Percentiles rank a stretch among this genome's conserved stretches.
Conservation (phyloP, 2,329 filamentous ascomycete species). For the Penicillium sp. region DNA sequence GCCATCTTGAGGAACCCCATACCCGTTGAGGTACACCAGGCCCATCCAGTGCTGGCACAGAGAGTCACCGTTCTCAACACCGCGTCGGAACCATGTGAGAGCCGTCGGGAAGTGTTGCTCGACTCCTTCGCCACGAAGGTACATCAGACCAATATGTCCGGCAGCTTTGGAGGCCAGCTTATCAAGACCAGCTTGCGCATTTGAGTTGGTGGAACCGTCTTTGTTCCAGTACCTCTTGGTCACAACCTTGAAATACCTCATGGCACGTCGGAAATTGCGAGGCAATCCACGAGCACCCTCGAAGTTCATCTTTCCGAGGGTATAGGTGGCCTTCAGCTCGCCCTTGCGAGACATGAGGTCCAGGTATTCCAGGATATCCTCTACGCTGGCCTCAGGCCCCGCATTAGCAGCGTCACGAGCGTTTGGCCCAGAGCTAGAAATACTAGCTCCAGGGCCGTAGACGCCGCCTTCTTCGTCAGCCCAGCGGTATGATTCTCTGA, state of each 20-base stretch:
- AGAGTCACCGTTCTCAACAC: slow-evolving; percentile 72
- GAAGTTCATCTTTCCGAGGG: slow-evolving; percentile 82
- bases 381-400: slow-evolving; percentile 80
- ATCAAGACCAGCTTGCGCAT: slow-evolving; percentile 69
- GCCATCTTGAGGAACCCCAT: slow-evolving; percentile 70
- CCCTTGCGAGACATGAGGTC: slow-evolving; percentile 89
- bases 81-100: slow-evolving; percentile 79
- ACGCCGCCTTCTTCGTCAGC: slow-evolving; percentile 89
- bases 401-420: slow-evolving; percentile 74
- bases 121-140: slow-evolving; percentile 81
- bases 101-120: slow-evolving; percentile 77
- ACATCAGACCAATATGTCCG: slow-evolving; percentile 86
- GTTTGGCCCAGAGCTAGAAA: slow-evolving; percentile 80
- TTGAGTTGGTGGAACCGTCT: slow-evolving; percentile 73
- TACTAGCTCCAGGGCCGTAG: slow-evolving; percentile 93
- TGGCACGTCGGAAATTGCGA: slow-evolving; percentile 71
- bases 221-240: slow-evolving; percentile 79
- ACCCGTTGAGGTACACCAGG: slow-evolving; percentile 78
- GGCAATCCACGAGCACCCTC: slow-evolving; percentile 78
- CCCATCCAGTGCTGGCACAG: slow-evolving; percentile 84
- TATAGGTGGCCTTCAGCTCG: slow-evolving; percentile 83
- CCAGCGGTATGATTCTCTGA: slow-evolving; percentile 77
- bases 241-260: slow-evolving; percentile 78
- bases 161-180: slow-evolving; percentile 81
- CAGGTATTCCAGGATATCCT: slow-evolving; percentile 92